Conservation (phyloP, 2,329 filamentous ascomycete genomes). For the Chaetomium sp. region DNA sequence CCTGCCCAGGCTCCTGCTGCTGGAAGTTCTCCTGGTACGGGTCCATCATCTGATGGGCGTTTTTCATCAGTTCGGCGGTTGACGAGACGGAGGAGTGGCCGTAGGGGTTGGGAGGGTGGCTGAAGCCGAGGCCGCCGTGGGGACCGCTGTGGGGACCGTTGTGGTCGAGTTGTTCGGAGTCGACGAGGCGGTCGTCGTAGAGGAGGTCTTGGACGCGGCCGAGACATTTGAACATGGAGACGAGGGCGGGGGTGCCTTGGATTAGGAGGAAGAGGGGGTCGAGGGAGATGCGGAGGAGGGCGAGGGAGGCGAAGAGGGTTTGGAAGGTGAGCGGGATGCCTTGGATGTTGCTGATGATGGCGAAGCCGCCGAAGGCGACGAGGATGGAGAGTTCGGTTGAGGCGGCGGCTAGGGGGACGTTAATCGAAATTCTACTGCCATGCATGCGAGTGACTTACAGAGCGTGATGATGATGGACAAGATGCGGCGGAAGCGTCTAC, state of each 20-base stretch:
- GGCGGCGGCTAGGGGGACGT: not conserved
- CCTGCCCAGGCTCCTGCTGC: not conserved
- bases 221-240: conserved; percentile 13
- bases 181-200: conserved; percentile 7
- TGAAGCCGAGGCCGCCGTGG: too few relatives aligned
- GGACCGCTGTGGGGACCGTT: too few relatives aligned
- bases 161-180: not conserved
- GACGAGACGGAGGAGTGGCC: too few relatives aligned
- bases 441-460: too few relatives aligned
- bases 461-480: conserved; percentile 10
- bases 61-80: too few relatives aligned
- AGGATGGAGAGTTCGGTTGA: conserved; percentile 11
- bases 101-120: too few relatives aligned
- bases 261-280: conserved; percentile 10
- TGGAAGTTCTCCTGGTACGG: too few relatives aligned
- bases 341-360: conserved; percentile 10
- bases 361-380: conserved; percentile 10
- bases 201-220: conserved; percentile 8
- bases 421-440: too few relatives aligned
- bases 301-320: conserved; percentile 7
- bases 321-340: conserved; percentile 11
- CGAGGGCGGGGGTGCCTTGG: conserved; percentile 7
- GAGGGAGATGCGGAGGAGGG: conserved; percentile 8
- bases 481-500: conserved; percentile 10
- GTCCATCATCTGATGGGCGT: too few relatives aligned